These are phyloP conservation scores for Drechslera avenae DNA, from an alignment of 2,329 filamentous ascomycete genomes.

Conservation along the genomic window DNA sequence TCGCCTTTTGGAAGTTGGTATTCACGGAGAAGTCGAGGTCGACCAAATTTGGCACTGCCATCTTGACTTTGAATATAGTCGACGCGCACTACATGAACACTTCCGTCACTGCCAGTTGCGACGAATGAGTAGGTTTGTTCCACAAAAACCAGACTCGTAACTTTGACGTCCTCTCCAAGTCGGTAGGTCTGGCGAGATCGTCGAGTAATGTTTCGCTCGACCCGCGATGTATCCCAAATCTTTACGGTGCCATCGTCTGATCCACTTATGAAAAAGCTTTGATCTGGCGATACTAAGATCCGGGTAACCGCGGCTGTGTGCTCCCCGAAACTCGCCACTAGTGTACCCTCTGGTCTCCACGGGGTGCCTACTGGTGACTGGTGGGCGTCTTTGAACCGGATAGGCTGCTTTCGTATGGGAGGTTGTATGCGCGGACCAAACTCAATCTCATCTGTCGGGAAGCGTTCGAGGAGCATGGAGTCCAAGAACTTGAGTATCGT, in stretches of 20 bases:
- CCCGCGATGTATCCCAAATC: constrained; percentile 87
- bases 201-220: constrained; percentile 90
- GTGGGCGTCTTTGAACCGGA: constrained; percentile 60
- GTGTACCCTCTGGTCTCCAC: constrained; percentile 82
- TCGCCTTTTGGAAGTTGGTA: constrained; percentile 78
- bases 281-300: constrained; percentile 82
- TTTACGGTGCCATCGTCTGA: constrained; percentile 90
- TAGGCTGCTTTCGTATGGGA: constrained; percentile 60
- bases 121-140: constrained; percentile 94
- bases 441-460: constrained; percentile 64
- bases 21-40: constrained; percentile 70
- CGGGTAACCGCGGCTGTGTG: constrained; percentile 83
- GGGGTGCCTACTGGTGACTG: constrained; percentile 57
- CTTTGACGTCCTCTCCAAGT: constrained; percentile 71
- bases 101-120: constrained; percentile 87
- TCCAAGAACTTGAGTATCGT: constrained; percentile 71
- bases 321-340: constrained; percentile 88
- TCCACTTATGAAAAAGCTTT: constrained; percentile 91
- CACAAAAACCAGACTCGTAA: constrained; percentile 85
- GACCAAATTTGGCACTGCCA: constrained; percentile 72
- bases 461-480: constrained; percentile 75
- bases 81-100: constrained; percentile 81
- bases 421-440: constrained; percentile 82
- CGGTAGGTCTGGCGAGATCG: constrained; percentile 84
- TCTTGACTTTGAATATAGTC: constrained; percentile 64